A percentile compares a stretch with the other conserved stretches of the same genome.
Conservation (phyloP, 1,139 yeast genomes). For the Kluyveromyces sp. region DNA sequence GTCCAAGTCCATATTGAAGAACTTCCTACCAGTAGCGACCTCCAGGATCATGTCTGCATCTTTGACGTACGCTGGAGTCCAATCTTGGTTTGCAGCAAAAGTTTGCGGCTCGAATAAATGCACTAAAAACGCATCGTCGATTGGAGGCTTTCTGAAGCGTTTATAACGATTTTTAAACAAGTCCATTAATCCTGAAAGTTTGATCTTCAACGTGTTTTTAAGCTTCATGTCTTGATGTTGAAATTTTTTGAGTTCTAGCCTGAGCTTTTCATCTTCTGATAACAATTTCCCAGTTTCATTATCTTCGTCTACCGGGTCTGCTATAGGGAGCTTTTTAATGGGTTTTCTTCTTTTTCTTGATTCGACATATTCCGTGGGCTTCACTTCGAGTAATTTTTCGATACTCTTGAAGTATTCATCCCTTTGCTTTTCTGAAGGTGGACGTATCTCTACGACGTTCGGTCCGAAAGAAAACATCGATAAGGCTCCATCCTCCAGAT, state of each 20-base stretch:
- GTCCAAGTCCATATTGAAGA: slow-evolving; percentile 85
- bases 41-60: slow-evolving; percentile 79
- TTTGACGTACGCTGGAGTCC: slow-evolving; percentile 45
- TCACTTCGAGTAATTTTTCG: slow-evolving; percentile 50
- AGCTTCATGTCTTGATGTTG: slow-evolving; percentile 72
- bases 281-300: slow-evolving; percentile 23
- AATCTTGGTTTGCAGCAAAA: slow-evolving; percentile 21
- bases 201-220: slow-evolving; percentile 77
- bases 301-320: slow-evolving; percentile 26
- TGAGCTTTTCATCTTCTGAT: slow-evolving; percentile 22
- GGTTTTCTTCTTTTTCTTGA: slow-evolving; percentile 34
- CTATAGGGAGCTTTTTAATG: slow-evolving; percentile 39
- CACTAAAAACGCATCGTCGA: slow-evolving; percentile 65
- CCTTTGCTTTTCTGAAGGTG: slow-evolving; percentile 43
- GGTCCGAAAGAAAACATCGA: slow-evolving; percentile 35
- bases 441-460: slow-evolving; percentile 39
- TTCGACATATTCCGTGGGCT: slow-evolving; percentile 50
- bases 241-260: slow-evolving; percentile 40
- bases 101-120: slow-evolving; percentile 67
- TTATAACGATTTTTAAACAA: slow-evolving; percentile 79
- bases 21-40: slow-evolving; percentile 62
- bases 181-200: slow-evolving; percentile 84
- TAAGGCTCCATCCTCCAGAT: slow-evolving; percentile 14
- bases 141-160: slow-evolving; percentile 81
- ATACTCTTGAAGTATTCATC: slow-evolving; percentile 49